Evolutionary conservation across 345 rosid genomes (phyloP), one percentile per base, ranked within the genome.

Genomic region (Trapa incisa): DNA sequence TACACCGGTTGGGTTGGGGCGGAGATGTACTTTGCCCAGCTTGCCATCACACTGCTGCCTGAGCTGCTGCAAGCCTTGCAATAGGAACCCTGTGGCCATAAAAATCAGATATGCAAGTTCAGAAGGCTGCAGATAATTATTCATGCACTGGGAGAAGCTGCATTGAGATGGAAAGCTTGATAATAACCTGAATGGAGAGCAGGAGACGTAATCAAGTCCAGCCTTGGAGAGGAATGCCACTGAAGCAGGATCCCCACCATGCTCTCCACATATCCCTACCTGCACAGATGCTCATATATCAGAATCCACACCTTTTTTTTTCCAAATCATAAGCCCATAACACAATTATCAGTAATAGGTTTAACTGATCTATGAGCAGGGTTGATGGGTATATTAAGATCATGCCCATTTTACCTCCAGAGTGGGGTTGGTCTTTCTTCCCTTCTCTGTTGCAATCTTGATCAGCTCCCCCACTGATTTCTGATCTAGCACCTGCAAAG

Each of bases 251-350:
- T 93, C 98, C 64, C 98, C 98, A 2, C 98, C 94, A 43, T 93
- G 98, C 87, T 93, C 98, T 70, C 97, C 97, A 61, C 97, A 93
- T 54, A 93, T 79, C 29, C 98, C 96, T 67, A 92, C 87, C 97
- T 89, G 80, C 74, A 50, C 17, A 32, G 6, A 39, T 17, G 16
- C 53, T 48, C n/a, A 47, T n/a, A 5, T 1, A 15, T 33, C 47
- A 15, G 48, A 45, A 45, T 13, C 48, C 13, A 50, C 7, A 8
- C 43, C 7, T 41, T 8, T 3, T 8, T 41, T 41, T 8, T 3
- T 8, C 43, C 43, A 3, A 8, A 41, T 41, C 43, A 3, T 39
- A 39, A 8, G 43, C 43, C 7, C 43, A 41, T 8, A 41, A 41
- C 4, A 41, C 43, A 41, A 41, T 41, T 41, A 22, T 22, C 29